A percentile compares a stretch with the other conserved stretches of the same genome.
Conservation (phyloP, 2,329 filamentous ascomycete genomes). For the Colletotrichum paranaense region DNA sequence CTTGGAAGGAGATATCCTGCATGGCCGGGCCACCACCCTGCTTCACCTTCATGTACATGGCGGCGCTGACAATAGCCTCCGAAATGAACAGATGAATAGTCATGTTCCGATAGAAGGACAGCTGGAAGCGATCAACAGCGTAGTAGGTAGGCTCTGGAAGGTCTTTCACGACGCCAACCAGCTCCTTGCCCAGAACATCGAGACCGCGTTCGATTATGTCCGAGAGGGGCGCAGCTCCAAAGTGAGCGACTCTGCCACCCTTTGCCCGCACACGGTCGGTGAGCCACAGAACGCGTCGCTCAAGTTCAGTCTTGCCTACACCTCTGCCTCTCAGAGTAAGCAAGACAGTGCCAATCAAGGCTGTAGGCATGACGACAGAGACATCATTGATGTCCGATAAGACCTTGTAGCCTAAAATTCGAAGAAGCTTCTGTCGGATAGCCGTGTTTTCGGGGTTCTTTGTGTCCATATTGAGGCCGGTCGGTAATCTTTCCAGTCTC, state of each 20-base stretch:
- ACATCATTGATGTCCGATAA: constrained; percentile 95
- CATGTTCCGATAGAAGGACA: constrained; percentile 99
- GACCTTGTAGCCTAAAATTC: constrained; percentile 91
- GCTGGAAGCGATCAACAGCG: constrained; percentile 94
- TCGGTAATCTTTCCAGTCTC: constrained; percentile 63
- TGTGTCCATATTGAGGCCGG: constrained; percentile 57
- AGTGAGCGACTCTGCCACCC: constrained; percentile 93
- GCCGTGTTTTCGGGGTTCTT: constrained; percentile 60
- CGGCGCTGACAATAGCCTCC: constrained; percentile 88
- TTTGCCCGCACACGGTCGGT: constrained; percentile 83
- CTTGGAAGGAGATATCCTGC: constrained; percentile 81
- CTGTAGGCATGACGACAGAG: constrained; percentile 98
- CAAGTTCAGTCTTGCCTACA: constrained; percentile 87
- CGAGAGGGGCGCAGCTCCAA: constrained; percentile 81
- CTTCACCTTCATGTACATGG: constrained; percentile 92
- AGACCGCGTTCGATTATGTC: constrained; percentile 90
- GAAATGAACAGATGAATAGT: constrained; percentile 98
- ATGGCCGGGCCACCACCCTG: constrained; percentile 85
- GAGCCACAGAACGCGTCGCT: constrained; percentile 91
- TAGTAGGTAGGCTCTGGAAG: constrained; percentile 93
- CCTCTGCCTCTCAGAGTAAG: constrained; percentile 91
- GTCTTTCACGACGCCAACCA: constrained; percentile 83
- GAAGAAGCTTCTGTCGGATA: constrained; percentile 78
- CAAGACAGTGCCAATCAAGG: constrained; percentile 92
- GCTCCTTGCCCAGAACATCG: constrained; percentile 88